Evolutionary conservation across 2,329 filamentous ascomycete species (phyloP), one percentile per base, ranked within the genome.

Genomic region (Colletotrichum tabaci): DNA sequence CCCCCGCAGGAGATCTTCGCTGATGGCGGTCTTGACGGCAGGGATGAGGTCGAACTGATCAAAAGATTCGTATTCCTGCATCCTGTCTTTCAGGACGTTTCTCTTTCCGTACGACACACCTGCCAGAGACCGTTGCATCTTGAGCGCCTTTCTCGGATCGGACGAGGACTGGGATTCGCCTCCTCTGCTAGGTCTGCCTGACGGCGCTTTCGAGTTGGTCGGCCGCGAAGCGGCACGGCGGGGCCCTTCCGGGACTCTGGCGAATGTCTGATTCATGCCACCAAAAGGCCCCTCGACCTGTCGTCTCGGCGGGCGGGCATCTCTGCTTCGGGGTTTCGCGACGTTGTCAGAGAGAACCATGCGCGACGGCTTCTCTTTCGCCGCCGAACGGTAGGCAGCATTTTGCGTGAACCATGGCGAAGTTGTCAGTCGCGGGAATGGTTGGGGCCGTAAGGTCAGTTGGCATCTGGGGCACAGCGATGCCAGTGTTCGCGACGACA

Each of bases 71-170:
- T 95, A 86, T 61, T 92, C 87, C 58, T 88, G 85, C 84, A 90
- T 94, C 64, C 82, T 82, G 6, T 85, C 82, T 79, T 88, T 88
- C 71, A 89, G 82, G 6, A 78, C 80, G 66, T 82, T 81, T 66
- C 90, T 87, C 75, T 90, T 89, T 47, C 89, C 89, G 79, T 98
- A 98, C 0, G 94, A 90, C 5, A 98, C 87, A 3, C 91, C 89
- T 2, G 93, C 86, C 74, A 98, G 85, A 2, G 93, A 87, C 62
- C 91, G 90, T 80, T 98, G 96, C 96, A 98, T 98, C 84, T 97
- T 98, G 81, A 98, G 86, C 5, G 96, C 95, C 80, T 97, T 95
- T 82, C 79, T 85, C 21, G 67, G 44, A 40, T 72, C 70, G 53
- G 61, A 50, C 8, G 57, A 72, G 35, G 23, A 61, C 49, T 64